A percentile compares a stretch with the other conserved stretches of the same genome.
phyloP scores from a whole-genome alignment of 352 stramenopile genomes.

The Pythium periplocum region DNA sequence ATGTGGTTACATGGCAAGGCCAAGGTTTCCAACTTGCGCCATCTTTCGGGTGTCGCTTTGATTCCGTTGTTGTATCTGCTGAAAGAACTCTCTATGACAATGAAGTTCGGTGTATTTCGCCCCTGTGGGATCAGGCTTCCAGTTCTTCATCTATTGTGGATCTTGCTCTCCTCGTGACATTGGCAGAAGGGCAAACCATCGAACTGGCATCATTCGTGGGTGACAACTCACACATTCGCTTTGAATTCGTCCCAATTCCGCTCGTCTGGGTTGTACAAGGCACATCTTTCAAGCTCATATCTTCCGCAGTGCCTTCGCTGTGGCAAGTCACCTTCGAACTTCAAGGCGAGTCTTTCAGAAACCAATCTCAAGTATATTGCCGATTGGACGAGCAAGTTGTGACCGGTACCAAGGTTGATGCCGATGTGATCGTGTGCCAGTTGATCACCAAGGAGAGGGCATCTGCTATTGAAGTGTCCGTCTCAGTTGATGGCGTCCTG shows the following conservation, averaged over 20 bases:
- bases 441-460: not conserved
- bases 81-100: not conserved
- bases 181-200: not conserved
- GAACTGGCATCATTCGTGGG: not conserved
- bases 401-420: not conserved
- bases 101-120: not conserved
- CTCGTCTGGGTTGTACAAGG: not conserved
- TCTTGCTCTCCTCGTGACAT: not conserved
- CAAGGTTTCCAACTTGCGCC: conserved; percentile 4
- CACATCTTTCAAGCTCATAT: not conserved
- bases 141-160: not conserved
- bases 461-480: not conserved
- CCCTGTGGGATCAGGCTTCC: not conserved
- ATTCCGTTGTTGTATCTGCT: not conserved
- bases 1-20: conserved; percentile 9
- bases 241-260: not conserved
- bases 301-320: not conserved
- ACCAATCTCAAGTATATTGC: conserved; percentile 1
- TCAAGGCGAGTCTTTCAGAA: not conserved
- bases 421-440: not conserved
- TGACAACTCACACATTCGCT: not conserved
- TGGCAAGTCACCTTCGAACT: not conserved
- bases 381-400: conserved; percentile 2
- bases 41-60: conserved; percentile 1
- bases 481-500: not conserved